These are phyloP conservation scores for Xylariaceae sp. DNA, from an alignment of 2,329 filamentous ascomycete genomes.

Conservation along the genomic window DNA sequence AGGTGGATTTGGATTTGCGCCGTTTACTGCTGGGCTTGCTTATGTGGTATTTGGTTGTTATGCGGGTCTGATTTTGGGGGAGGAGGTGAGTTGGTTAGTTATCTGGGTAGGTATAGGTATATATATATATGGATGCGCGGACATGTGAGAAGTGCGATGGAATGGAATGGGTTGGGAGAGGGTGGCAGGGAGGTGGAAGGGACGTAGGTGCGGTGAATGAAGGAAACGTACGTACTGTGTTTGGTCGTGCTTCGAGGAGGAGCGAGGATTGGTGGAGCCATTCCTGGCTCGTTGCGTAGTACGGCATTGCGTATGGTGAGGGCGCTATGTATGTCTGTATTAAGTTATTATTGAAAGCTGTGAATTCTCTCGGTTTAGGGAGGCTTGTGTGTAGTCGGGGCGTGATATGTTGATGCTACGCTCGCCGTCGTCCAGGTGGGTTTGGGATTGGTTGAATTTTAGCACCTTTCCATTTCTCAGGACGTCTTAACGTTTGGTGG, in stretches of 20 bases:
- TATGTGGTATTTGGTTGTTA: slow-evolving; percentile 91
- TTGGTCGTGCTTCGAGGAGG: slow-evolving; percentile 83
- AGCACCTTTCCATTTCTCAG: slow-evolving; percentile 10
- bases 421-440: background rate
- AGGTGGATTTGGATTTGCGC: slow-evolving; percentile 28
- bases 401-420: too few species aligned
- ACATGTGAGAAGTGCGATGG: slow-evolving; percentile 8
- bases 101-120: slow-evolving; percentile 3
- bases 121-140: background rate
- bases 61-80: slow-evolving; percentile 65
- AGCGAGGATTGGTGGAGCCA: slow-evolving; percentile 89
- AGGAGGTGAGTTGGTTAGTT: slow-evolving; percentile 14
- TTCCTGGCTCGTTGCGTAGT: slow-evolving; percentile 80
- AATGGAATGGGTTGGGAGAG: background rate
- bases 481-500: slow-evolving; percentile 20
- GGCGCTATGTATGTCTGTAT: background rate
- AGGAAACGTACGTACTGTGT: slow-evolving; percentile 64
- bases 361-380: too few species aligned
- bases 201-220: too few species aligned
- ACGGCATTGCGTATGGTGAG: slow-evolving; percentile 62
- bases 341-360: too few species aligned
- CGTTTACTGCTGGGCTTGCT: slow-evolving; percentile 44
- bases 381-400: too few species aligned
- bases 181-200: background rate
- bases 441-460: slow-evolving; percentile 17